Evolutionary conservation across 805 yeast genomes (phyloP).

Genomic region (Candida methanosorbosa): DNA sequence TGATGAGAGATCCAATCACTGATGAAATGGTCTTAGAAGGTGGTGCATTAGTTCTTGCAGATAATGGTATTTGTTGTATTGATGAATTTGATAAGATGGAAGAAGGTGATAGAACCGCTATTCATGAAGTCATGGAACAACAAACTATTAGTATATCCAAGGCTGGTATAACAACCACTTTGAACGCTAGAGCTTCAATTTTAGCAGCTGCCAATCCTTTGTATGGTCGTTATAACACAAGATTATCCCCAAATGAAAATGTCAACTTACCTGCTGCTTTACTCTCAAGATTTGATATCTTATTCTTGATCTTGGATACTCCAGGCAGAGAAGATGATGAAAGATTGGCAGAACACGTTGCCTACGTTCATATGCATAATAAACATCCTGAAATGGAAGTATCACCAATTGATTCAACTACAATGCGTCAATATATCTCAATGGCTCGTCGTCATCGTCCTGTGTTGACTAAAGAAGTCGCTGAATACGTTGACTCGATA

Average conservation of each 20-base stretch:
- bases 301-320: slow-evolving; percentile 78
- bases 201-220: slow-evolving; percentile 98
- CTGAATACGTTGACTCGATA: slow-evolving; percentile 76
- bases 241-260: slow-evolving; percentile 86
- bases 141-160: slow-evolving; percentile 96
- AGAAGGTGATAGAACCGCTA: slow-evolving; percentile 92
- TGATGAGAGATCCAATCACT: slow-evolving; percentile 97
- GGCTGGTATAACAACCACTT: slow-evolving; percentile 94
- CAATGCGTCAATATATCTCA: slow-evolving; percentile 82
- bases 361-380: slow-evolving; percentile 92
- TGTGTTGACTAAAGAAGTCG: slow-evolving; percentile 70
- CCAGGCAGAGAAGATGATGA: slow-evolving; percentile 78
- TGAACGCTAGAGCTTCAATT: slow-evolving; percentile 92
- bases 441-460: slow-evolving; percentile 84
- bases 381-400: slow-evolving; percentile 72
- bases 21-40: slow-evolving; percentile 98
- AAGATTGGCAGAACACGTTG: slow-evolving; percentile 84
- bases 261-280: slow-evolving; percentile 95
- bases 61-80: slow-evolving; percentile 96
- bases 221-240: slow-evolving; percentile 89
- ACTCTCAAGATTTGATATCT: slow-evolving; percentile 86
- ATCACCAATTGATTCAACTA: slow-evolving; percentile 68
- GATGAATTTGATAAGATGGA: slow-evolving; percentile 99
- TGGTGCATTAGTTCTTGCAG: slow-evolving; percentile 94
- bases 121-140: slow-evolving; percentile 99